Percentiles rank a stretch among this genome's conserved stretches.
Conservation (phyloP, 345 rosid species). For the Lepidium aucheri region DNA sequence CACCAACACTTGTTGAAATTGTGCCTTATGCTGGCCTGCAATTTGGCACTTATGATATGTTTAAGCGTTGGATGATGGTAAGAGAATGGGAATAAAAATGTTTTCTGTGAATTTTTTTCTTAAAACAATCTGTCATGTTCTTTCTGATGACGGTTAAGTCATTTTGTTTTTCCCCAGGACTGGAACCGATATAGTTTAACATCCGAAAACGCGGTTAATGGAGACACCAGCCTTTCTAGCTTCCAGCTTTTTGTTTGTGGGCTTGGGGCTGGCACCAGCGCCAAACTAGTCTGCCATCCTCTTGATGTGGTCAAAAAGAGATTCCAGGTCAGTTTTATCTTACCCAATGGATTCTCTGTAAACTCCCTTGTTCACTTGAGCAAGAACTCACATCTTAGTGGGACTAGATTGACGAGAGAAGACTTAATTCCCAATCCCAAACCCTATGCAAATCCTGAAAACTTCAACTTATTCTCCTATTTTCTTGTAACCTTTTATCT, state of each 20-base stretch:
- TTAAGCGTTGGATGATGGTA: conserved; percentile 90
- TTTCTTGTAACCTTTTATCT: neutral
- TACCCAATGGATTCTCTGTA: neutral
- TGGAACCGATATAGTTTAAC: conserved; percentile 53
- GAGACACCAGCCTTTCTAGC: conserved; percentile 52
- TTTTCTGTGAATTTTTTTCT: neutral
- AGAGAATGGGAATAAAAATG: neutral
- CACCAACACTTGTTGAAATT: conserved; percentile 91
- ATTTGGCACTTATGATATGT: conserved; percentile 89
- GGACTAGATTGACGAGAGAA: neutral
- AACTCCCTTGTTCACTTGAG: neutral
- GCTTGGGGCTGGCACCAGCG: conserved; percentile 89
- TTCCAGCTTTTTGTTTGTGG: conserved; percentile 86
- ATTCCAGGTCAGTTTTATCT: conserved; percentile 60
- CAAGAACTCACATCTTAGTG: neutral
- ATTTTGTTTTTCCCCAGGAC: conserved; percentile 35
- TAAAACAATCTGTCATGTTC: neutral
- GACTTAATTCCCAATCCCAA: neutral
- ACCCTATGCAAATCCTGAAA: neutral
- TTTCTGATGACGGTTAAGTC: neutral
- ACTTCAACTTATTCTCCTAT: neutral
- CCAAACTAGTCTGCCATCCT: conserved; percentile 99
- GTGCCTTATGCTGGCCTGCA: conserved; percentile 98
- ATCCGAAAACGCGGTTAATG: conserved; percentile 20
- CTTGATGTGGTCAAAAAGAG: conserved; percentile 96